Evolutionary conservation across 495 filamentous ascomycete species (phyloP).

Genomic region (Talaromyces adpressus): DNA sequence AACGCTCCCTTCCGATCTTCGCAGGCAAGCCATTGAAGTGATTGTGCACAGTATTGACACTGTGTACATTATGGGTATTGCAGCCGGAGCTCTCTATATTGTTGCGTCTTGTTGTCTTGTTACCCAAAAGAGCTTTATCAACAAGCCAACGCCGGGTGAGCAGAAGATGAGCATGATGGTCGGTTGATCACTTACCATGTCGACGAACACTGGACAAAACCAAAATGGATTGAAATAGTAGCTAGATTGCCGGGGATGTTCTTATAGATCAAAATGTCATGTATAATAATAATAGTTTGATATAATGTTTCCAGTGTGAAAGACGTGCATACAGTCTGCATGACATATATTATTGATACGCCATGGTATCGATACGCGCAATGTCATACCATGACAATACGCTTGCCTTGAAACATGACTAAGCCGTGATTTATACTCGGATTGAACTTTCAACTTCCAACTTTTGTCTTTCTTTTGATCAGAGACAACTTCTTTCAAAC

Average conservation of each 20-base stretch:
- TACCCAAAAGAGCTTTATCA: not conserved
- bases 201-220: not conserved
- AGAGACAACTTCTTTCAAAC: not conserved
- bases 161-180: not conserved
- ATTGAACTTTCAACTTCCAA: not conserved
- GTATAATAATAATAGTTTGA: no score
- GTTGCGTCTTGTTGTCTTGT: not conserved
- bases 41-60: no score
- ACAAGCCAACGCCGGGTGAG: not conserved
- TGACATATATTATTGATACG: not conserved
- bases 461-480: not conserved
- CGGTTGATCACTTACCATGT: not conserved
- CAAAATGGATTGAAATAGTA: not conserved
- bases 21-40: no score
- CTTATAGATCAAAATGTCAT: not conserved
- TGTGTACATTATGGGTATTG: no score
- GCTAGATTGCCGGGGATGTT: not conserved
- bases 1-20: no score
- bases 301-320: not conserved
- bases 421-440: not conserved
- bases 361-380: not conserved
- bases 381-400: not conserved
- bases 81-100: no score
- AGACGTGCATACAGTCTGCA: not conserved
- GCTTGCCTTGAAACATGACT: not conserved